phyloP scores from a whole-genome alignment of 2,329 filamentous ascomycete genomes.

The Talaromyces sp. region DNA sequence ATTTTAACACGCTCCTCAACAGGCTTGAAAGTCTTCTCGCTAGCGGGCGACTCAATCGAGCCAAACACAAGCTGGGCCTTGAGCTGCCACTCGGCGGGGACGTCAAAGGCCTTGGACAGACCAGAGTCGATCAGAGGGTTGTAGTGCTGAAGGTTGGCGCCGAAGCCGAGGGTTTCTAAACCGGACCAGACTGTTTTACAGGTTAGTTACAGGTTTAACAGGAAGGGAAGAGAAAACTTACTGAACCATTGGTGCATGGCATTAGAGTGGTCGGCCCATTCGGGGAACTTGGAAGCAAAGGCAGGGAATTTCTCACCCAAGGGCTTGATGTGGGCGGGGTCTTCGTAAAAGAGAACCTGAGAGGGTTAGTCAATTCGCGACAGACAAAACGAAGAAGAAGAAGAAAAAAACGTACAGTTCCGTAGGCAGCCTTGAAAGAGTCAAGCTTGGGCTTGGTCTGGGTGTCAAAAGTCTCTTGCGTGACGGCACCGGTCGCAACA shows the following conservation, averaged over 20 bases:
- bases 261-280: conserved; percentile 68
- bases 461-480: conserved; percentile 52
- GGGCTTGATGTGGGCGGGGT: conserved; percentile 59
- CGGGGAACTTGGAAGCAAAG: conserved; percentile 74
- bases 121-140: conserved; percentile 76
- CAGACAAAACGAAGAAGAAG: no score
- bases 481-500: conserved; percentile 49
- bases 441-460: conserved; percentile 41
- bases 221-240: conserved; percentile 18
- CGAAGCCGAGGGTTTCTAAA: conserved; percentile 75
- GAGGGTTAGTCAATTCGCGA: not conserved
- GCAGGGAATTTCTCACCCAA: conserved; percentile 63
- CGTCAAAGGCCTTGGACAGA: conserved; percentile 62
- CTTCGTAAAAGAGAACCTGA: conserved; percentile 75
- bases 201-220: not conserved
- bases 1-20: conserved; percentile 63
- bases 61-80: conserved; percentile 84
- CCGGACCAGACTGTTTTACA: conserved; percentile 62
- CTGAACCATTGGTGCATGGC: conserved; percentile 74
- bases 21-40: conserved; percentile 59
- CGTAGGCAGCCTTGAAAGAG: conserved; percentile 66
- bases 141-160: conserved; percentile 89
- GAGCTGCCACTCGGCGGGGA: conserved; percentile 69
- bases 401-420: conserved; percentile 54
- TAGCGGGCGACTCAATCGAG: conserved; percentile 47